Evolutionary conservation across 345 rosid genomes (phyloP).

Genomic region (Eucalyptus curtisii): DNA sequence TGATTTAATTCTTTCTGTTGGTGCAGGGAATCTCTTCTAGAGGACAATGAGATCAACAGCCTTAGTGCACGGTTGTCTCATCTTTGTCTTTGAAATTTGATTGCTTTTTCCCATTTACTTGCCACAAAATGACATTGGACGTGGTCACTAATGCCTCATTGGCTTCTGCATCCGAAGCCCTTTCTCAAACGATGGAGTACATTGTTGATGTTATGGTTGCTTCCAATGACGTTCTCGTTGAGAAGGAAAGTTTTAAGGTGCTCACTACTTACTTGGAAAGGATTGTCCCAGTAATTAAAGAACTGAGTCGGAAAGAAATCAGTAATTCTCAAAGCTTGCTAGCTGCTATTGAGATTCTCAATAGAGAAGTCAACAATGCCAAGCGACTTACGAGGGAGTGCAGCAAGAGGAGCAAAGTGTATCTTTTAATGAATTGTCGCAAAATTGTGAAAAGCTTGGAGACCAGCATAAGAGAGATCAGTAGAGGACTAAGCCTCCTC

Average conservation of each 20-base stretch:
- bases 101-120: not conserved
- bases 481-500: slow-evolving; percentile 41
- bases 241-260: slow-evolving; percentile 42
- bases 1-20: not conserved
- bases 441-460: slow-evolving; percentile 23
- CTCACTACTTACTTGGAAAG: slow-evolving; percentile 35
- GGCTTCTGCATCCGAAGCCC: slow-evolving; percentile 24
- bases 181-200: slow-evolving; percentile 29
- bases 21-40: not conserved
- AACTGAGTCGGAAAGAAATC: slow-evolving; percentile 19
- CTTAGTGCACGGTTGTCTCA: not conserved
- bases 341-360: slow-evolving; percentile 34
- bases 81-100: not conserved
- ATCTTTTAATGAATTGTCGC: slow-evolving; percentile 52
- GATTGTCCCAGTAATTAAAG: slow-evolving; percentile 40
- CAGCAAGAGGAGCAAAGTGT: slow-evolving; percentile 45
- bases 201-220: slow-evolving; percentile 21
- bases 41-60: not conserved
- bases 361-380: slow-evolving; percentile 35
- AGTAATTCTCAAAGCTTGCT: slow-evolving; percentile 27
- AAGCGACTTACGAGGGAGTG: slow-evolving; percentile 31
- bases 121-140: slow-evolving; percentile 23
- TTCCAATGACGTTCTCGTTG: slow-evolving; percentile 29
- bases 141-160: slow-evolving; percentile 11
- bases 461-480: slow-evolving; percentile 27